These are phyloP conservation scores for Brassica balearica DNA, from an alignment of 441 rosid genomes.

Conservation along the genomic window DNA sequence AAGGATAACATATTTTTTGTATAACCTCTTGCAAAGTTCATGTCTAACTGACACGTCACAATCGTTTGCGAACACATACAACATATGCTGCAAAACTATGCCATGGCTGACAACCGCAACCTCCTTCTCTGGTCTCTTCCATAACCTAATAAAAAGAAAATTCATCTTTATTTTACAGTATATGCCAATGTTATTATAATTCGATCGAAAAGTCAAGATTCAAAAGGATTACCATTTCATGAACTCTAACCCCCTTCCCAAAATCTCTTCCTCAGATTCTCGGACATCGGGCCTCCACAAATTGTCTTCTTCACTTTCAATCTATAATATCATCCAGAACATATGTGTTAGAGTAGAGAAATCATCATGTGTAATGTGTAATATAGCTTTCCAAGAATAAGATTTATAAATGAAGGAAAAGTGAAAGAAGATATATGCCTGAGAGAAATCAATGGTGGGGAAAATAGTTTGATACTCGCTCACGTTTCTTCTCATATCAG, in stretches of 20 bases:
- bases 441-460: constrained; percentile 74
- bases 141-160: constrained; percentile 54
- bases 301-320: constrained; percentile 74
- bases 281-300: constrained; percentile 63
- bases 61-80: constrained; percentile 53
- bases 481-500: constrained; percentile 72
- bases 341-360: neutral
- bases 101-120: constrained; percentile 81
- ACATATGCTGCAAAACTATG: constrained; percentile 65
- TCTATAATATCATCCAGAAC: constrained; percentile 43
- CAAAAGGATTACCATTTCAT: constrained; percentile 59
- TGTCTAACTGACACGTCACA: constrained; percentile 33
- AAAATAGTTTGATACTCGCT: constrained; percentile 60
- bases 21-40: constrained; percentile 42
- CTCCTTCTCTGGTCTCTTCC: constrained; percentile 71
- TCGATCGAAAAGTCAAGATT: neutral
- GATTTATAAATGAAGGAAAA: constrained; percentile 1
- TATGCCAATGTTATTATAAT: constrained; percentile 1
- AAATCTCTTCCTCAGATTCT: constrained; percentile 66
- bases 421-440: constrained; percentile 48
- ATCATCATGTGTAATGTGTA: neutral
- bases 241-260: constrained; percentile 69
- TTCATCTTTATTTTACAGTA: neutral
- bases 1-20: neutral
- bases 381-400: neutral